Base-by-base conservation (phyloP, 1,139 yeast species). In the Kodamaea suecica region DNA sequence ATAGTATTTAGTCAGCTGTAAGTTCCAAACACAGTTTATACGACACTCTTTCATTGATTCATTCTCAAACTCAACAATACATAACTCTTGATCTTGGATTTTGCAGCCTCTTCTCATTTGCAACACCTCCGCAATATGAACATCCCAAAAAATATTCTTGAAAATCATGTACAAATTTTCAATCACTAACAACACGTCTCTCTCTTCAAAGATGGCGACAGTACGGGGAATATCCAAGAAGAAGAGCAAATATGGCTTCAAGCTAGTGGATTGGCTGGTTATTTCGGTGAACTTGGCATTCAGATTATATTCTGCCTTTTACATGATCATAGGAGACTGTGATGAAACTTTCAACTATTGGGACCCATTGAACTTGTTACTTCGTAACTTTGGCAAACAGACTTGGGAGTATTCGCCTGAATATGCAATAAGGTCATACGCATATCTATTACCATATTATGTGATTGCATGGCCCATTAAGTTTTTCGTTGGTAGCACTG, bases 371-470 rank as follows among this genome's bases (percentile, higher is more conserved):
- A 92, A 90, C 53, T 69, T 84, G 36, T 50, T 90, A 25, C 62
- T 83, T 3, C 74, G 95, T 45, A 84, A 83, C 2, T 87, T 85
- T 56, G 98, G 97, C 3, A 84, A 87, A 48, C 88, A 88, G 57
- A 90, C 97, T 0, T 90, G 97, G 97, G 97, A 90, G 53, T 90
- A 90, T 56, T 86, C 96, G 1, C 97, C 97, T 0, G 85, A 74
- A 37, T 87, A 76, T 52, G 88, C 95, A 13, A 87, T 90, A 35
- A 65, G 97, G 44, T 85, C 95, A 5, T 90, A 95, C 78, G 73
- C 84, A 0, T 88, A 84, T 49, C 54, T 84, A 27, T 35, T 78
- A 3, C 88, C 86, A 0, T 76, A 72, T 44, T 60, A 66, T 13
- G 11, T 71, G 3, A 37, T 70, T 5, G 57, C 62, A 6, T 57